Evolutionary conservation across 208 protist genomes (phyloP).

Genomic region (Crithidia acanthocephali): DNA sequence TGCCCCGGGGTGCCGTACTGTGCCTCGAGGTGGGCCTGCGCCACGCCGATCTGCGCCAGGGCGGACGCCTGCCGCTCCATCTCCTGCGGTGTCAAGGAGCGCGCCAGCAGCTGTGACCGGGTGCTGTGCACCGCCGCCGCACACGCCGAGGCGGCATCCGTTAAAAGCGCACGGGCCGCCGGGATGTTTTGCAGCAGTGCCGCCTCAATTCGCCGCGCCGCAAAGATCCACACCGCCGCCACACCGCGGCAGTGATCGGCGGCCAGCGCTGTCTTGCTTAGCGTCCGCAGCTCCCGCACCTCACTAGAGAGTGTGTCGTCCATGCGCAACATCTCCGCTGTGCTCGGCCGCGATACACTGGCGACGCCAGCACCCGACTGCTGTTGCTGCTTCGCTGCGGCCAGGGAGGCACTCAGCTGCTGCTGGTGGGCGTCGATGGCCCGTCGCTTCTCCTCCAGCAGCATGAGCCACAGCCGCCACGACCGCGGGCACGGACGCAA

Average conservation of each 20-base stretch:
- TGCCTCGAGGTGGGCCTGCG: slow-evolving; percentile 35
- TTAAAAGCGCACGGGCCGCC: slow-evolving; percentile 41
- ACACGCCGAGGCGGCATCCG: slow-evolving; percentile 39
- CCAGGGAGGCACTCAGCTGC: slow-evolving; percentile 1
- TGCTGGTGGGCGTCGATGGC: slow-evolving; percentile 17
- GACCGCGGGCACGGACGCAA: slow-evolving; percentile 50
- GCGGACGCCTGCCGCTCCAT: slow-evolving; percentile 49
- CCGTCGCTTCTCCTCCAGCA: slow-evolving; percentile 46
- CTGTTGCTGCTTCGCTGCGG: not conserved
- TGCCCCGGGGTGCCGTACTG: slow-evolving; percentile 35
- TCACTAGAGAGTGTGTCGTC: slow-evolving; percentile 20
- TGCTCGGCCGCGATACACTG: not conserved
- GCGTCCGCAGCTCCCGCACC: slow-evolving; percentile 41
- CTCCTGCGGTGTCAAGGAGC: slow-evolving; percentile 29
- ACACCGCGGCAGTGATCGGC: slow-evolving; percentile 48
- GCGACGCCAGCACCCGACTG: not conserved
- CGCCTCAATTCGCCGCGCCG: slow-evolving; percentile 63
- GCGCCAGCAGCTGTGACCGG: slow-evolving; percentile 11
- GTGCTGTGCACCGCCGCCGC: slow-evolving; percentile 17
- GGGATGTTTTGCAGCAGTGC: slow-evolving; percentile 35
- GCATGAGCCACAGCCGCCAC: slow-evolving; percentile 70
- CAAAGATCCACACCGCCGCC: slow-evolving; percentile 71
- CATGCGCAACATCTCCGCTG: slow-evolving; percentile 16
- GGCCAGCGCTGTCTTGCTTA: slow-evolving; percentile 48
- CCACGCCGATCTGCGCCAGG: slow-evolving; percentile 44